Evolutionary conservation across 345 rosid genomes (phyloP), one percentile per base, ranked within the genome.

Genomic region (Gossypium mustelinum): DNA sequence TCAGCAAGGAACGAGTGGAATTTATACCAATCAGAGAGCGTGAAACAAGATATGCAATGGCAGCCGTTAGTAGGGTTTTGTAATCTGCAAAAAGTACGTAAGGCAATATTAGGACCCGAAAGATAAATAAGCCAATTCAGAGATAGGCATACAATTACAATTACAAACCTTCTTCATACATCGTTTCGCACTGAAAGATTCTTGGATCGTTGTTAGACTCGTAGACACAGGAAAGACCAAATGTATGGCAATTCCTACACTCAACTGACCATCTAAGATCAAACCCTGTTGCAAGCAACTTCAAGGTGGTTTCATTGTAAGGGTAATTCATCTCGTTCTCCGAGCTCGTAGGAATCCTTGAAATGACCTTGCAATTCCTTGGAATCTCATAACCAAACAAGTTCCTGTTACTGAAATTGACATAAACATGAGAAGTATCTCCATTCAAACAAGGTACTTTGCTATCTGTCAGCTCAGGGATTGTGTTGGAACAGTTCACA

Each of bases 191-290:
- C 6, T 25, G 41, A 25, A 48, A 68, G 72, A 48, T 48, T 17
- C 58, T 68, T 24, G 57, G 34, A 13, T 44, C 64, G 52, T 61
- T 27, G 11, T 57, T 73, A 24, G 17, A 13, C 50, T 60, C 9
- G 3, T 39, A 58, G 2, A 59, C 44, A 54, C 86, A 84, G 12
- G 3, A 9, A 76, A 27, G 24, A 27, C 81, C 86, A 67, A 3
- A 52, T 3, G 39, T 61, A 24, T 59, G 11, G 64, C 86, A 82
- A 77, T 79, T 52, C 75, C 83, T 70, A 70, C 88, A 85, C 75
- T 72, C 84, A 43, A 77, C 62, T 4, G 84, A 79, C 88, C 88
- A 85, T 12, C 58, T 63, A 56, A 85, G 82, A 52, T 85, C 86
- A 75, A 83, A 85, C 66, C 88, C 86, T 24, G 45, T 51, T 34